These are phyloP conservation scores for Kandelia obovata DNA, from an alignment of 345 rosid genomes.

Conservation along the genomic window DNA sequence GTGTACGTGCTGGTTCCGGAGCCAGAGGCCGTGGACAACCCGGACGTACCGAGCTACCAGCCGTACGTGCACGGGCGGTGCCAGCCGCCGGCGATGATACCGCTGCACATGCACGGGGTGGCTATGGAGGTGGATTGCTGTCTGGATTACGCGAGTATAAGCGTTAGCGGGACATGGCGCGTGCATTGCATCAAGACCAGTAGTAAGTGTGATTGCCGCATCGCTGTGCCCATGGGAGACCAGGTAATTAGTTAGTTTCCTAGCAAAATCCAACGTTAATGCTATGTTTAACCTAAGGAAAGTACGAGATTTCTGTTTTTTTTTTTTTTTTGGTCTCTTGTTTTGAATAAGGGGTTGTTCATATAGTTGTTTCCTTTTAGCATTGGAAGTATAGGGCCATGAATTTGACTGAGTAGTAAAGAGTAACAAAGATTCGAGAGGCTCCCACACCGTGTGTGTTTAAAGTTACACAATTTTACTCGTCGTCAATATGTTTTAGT, in stretches of 20 bases:
- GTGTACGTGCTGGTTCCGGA: slow-evolving; percentile 27
- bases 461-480: too few relatives aligned
- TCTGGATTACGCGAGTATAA: slow-evolving; percentile 16
- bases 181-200: slow-evolving; percentile 27
- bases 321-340: background rate
- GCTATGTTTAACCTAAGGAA: too few relatives aligned
- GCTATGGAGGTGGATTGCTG: slow-evolving; percentile 29
- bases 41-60: slow-evolving; percentile 37
- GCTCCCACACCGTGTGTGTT: too few relatives aligned
- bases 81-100: slow-evolving; percentile 32
- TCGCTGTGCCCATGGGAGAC: slow-evolving; percentile 28
- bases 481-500: too few relatives aligned
- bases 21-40: slow-evolving; percentile 35
- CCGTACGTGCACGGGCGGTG: slow-evolving; percentile 36
- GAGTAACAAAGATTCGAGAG: too few relatives aligned
- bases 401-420: too few relatives aligned
- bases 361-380: too few relatives aligned
- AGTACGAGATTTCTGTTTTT: background rate
- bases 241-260: slow-evolving; percentile 10
- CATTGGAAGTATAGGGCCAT: too few relatives aligned
- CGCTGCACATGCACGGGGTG: slow-evolving; percentile 24
- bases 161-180: slow-evolving; percentile 25
- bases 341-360: too few relatives aligned
- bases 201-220: slow-evolving; percentile 20
- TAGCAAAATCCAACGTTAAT: too few relatives aligned